phyloP scores from a whole-genome alignment of 306 rosid genomes.

The Cyclanthera cordifolia region DNA sequence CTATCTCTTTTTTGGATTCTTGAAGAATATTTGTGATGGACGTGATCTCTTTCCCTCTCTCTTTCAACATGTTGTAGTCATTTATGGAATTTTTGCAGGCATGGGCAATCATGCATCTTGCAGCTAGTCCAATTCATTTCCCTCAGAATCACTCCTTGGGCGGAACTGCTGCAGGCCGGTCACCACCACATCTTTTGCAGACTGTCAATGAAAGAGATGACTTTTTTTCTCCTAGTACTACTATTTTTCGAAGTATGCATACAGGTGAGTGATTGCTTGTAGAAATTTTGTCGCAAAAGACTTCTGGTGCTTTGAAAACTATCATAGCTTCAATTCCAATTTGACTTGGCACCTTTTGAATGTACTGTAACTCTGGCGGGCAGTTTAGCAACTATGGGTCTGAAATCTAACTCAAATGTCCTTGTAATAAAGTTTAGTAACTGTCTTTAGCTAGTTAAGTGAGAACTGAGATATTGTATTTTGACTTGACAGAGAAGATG shows the following conservation, averaged over 20 bases:
- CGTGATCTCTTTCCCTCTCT: slow-evolving; percentile 10
- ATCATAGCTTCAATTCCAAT: not conserved
- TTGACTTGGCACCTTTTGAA: not conserved
- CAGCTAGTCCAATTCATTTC: slow-evolving; percentile 50
- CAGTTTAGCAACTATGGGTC: not conserved
- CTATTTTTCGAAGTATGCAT: slow-evolving; percentile 40
- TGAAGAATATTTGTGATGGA: slow-evolving; percentile 26
- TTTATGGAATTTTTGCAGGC: slow-evolving; percentile 68
- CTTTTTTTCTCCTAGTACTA: slow-evolving; percentile 31
- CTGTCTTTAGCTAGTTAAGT: slow-evolving; percentile 14
- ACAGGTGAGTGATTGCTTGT: slow-evolving; percentile 35
- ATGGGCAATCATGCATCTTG: slow-evolving; percentile 73
- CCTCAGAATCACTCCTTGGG: slow-evolving; percentile 38
- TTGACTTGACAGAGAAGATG: slow-evolving; percentile 51
- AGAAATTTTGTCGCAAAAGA: not conserved
- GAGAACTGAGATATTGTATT: slow-evolving; percentile 15
- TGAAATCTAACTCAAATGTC: not conserved
- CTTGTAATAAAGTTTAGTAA: slow-evolving; percentile 3
- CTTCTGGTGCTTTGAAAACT: not conserved
- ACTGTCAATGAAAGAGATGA: slow-evolving; percentile 40
- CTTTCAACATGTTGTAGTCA: slow-evolving; percentile 27
- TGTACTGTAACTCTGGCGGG: not conserved
- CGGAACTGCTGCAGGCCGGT: slow-evolving; percentile 35
- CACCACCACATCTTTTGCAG: slow-evolving; percentile 39
- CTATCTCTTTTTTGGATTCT: slow-evolving; percentile 24